Evolutionary conservation across 495 filamentous ascomycete species (phyloP).

Genomic region (Acidiella bohemica): DNA sequence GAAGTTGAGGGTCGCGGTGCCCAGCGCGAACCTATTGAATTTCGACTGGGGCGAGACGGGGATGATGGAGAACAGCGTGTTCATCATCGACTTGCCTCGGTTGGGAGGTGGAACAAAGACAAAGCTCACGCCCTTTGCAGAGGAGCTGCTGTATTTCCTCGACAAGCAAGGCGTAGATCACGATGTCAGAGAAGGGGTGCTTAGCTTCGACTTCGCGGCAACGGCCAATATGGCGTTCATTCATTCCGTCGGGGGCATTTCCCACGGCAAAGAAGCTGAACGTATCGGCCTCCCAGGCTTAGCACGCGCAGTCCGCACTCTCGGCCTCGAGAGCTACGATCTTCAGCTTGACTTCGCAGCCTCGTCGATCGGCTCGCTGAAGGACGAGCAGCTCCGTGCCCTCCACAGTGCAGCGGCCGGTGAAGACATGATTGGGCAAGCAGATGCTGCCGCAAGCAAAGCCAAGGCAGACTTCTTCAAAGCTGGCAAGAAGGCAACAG

Average conservation of each 20-base stretch:
- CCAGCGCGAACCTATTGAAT: constrained; percentile 64
- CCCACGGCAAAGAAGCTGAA: constrained; percentile 39
- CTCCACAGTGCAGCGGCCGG: constrained; percentile 70
- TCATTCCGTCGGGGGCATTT: constrained; percentile 51
- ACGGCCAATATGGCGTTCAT: constrained; percentile 63
- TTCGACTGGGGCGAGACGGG: constrained; percentile 77
- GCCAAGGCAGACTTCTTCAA: constrained; percentile 17
- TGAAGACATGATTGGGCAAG: constrained; percentile 7
- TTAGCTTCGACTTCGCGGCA: constrained; percentile 60
- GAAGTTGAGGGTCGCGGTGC: constrained; percentile 62
- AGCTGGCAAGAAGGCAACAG: constrained; percentile 7
- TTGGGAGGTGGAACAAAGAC: constrained; percentile 24
- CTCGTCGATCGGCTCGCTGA: constrained; percentile 68
- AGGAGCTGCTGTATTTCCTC: constrained; percentile 59
- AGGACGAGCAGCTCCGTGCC: constrained; percentile 48
- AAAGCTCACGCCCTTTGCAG: constrained; percentile 47
- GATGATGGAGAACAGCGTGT: constrained; percentile 72
- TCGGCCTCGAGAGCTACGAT: constrained; percentile 37
- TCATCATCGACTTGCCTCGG: constrained; percentile 71
- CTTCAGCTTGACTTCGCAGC: constrained; percentile 37
- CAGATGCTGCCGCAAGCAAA: constrained; percentile 1
- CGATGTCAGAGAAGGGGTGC: constrained; percentile 44
- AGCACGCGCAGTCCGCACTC: constrained; percentile 41
- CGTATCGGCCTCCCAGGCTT: constrained; percentile 61
- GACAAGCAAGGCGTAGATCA: constrained; percentile 50